These are phyloP conservation scores for Mortierella sp. DNA, from an alignment of 371 early-diverging fungal genomes.

Conservation along the genomic window DNA sequence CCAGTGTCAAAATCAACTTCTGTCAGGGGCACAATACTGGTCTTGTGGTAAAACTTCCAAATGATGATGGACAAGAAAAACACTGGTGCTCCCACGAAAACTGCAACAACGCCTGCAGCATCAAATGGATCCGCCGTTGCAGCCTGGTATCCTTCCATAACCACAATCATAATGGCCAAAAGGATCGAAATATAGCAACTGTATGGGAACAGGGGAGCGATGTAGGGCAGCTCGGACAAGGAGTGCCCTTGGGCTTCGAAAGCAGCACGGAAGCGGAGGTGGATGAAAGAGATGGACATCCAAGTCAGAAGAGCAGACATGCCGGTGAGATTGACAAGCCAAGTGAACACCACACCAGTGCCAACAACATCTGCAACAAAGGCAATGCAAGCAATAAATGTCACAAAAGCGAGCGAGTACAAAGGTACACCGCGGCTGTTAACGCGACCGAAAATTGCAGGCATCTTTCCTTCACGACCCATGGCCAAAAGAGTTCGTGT, in stretches of 20 bases:
- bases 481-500: conserved; percentile 75
- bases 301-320: conserved; percentile 86
- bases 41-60: conserved; percentile 66
- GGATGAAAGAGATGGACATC: conserved; percentile 83
- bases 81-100: conserved; percentile 65
- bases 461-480: conserved; percentile 73
- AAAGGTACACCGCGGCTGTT: conserved; percentile 76
- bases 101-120: conserved; percentile 57
- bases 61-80: conserved; percentile 59
- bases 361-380: conserved; percentile 68
- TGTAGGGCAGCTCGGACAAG: conserved; percentile 76
- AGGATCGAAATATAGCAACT: conserved; percentile 74
- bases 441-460: conserved; percentile 69
- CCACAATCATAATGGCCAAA: conserved; percentile 69
- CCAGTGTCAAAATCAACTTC: conserved; percentile 74
- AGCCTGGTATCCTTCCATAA: conserved; percentile 73
- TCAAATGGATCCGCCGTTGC: conserved; percentile 63
- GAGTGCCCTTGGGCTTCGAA: conserved; percentile 75
- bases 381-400: conserved; percentile 70
- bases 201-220: conserved; percentile 76
- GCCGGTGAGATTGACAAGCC: conserved; percentile 78
- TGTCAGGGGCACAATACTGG: conserved; percentile 66
- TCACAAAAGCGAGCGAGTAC: conserved; percentile 69
- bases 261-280: conserved; percentile 87
- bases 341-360: conserved; percentile 78